phyloP scores from a whole-genome alignment of 495 filamentous ascomycete species.

The Penicillium egyptiacum region DNA sequence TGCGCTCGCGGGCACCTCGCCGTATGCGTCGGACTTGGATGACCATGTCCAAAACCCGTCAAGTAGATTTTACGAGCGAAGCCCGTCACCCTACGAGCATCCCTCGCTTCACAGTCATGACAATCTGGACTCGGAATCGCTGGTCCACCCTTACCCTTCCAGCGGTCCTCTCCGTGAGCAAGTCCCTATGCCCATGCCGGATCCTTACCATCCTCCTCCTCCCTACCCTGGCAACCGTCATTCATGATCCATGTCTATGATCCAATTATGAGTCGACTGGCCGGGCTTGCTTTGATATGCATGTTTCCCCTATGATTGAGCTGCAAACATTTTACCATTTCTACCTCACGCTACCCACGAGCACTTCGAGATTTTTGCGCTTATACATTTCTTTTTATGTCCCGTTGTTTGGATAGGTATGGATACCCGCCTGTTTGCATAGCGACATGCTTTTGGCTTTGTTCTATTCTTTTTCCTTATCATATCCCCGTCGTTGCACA shows the following conservation, averaged over 20 bases:
- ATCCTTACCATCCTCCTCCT: constrained; percentile 36
- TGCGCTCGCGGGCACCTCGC: constrained; percentile 18
- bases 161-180: constrained; percentile 30
- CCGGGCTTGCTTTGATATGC: constrained; percentile 4
- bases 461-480: constrained; percentile 6
- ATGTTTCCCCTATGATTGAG: constrained; percentile 3
- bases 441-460: constrained; percentile 18
- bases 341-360: constrained; percentile 28
- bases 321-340: neutral
- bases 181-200: constrained; percentile 39
- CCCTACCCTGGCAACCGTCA: constrained; percentile 28
- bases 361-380: constrained; percentile 13
- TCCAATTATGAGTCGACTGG: constrained; percentile 7
- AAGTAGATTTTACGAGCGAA: constrained; percentile 21
- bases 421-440: constrained; percentile 27
- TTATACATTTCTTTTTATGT: constrained; percentile 15
- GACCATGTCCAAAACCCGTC: constrained; percentile 28
- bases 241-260: constrained; percentile 20
- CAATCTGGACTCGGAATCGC: constrained; percentile 12
- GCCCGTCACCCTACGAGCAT: constrained; percentile 33
- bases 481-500: constrained; percentile 4
- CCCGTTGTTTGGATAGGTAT: constrained; percentile 25
- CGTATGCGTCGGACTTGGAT: constrained; percentile 24
- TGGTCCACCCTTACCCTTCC: constrained; percentile 17
- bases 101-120: constrained; percentile 23